Evolutionary conservation across 225 moss, liverwort and hornwort genomes (phyloP).

Genomic region (Anthoceros angustus): DNA sequence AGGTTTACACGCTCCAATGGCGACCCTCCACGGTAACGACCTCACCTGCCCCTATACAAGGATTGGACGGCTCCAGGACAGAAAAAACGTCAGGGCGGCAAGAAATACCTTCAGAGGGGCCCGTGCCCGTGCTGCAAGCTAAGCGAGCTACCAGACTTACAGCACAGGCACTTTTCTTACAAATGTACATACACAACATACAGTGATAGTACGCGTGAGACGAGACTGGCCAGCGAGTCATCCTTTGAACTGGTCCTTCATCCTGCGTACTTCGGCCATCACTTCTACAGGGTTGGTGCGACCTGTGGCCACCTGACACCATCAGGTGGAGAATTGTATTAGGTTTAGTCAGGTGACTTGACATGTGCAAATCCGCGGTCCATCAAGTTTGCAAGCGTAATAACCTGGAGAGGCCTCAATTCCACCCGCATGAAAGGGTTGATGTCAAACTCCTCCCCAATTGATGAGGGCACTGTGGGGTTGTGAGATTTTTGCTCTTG

Average conservation of each 20-base stretch:
- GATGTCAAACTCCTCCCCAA: conserved; percentile 38
- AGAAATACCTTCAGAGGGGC: no score
- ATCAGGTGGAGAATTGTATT: not conserved
- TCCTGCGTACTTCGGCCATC: conserved; percentile 35
- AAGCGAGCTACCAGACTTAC: no score
- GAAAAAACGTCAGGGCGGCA: no score
- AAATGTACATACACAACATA: no score
- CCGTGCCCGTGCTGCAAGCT: no score
- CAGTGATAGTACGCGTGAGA: not conserved
- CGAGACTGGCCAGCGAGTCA: not conserved
- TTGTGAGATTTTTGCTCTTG: conserved; percentile 23
- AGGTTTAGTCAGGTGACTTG: not conserved
- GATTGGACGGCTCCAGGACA: no score
- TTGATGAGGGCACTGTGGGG: conserved; percentile 37
- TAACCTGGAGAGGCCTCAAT: conserved; percentile 28
- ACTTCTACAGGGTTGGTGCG: conserved; percentile 23
- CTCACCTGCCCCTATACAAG: no score
- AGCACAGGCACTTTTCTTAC: no score
- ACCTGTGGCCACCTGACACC: conserved; percentile 32
- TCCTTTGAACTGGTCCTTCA: conserved; percentile 31
- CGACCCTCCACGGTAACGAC: no score
- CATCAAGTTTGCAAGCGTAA: not conserved
- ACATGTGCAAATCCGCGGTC: not conserved
- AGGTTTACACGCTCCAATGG: no score
- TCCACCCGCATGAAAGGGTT: conserved; percentile 50